Conservation (phyloP, 2,329 filamentous ascomycete species). For the Aspergillus clavatus region DNA sequence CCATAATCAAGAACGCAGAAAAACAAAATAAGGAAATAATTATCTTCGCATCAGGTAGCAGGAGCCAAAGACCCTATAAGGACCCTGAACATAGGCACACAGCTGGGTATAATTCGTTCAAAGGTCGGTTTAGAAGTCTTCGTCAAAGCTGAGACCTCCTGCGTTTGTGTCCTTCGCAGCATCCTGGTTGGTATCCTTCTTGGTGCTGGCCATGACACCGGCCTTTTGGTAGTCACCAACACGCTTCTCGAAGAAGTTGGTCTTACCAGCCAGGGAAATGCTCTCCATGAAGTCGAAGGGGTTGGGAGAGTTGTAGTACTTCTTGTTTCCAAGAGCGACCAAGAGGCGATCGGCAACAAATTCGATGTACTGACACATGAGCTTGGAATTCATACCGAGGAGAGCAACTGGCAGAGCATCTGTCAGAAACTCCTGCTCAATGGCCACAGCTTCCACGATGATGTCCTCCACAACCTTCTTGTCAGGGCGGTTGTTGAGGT, state of each 20-base stretch:
- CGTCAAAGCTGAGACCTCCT: slow-evolving; percentile 88
- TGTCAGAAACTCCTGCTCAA: slow-evolving; percentile 97
- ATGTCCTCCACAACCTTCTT: slow-evolving; percentile 77
- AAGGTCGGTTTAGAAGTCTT: slow-evolving; percentile 72
- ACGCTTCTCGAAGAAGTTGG: slow-evolving; percentile 99
- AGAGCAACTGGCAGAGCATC: slow-evolving; percentile 89
- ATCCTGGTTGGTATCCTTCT: slow-evolving; percentile 57
- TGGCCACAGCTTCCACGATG: slow-evolving; percentile 87
- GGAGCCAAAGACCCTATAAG: slow-evolving; percentile 9
- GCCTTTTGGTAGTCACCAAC: slow-evolving; percentile 99
- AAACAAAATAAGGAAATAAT: slow-evolving; percentile 19
- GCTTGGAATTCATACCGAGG: slow-evolving; percentile 91
- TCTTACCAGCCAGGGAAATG: slow-evolving; percentile 97
- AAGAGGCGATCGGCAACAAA: slow-evolving; percentile 96
- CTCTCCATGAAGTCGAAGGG: slow-evolving; percentile 99
- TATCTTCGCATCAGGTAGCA: slow-evolving; percentile 23
- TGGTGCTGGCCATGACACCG: slow-evolving; percentile 91
- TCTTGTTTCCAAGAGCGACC: slow-evolving; percentile 86
- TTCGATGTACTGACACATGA: slow-evolving; percentile 99
- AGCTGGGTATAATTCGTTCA: slow-evolving; percentile 20
- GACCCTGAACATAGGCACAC: slow-evolving; percentile 2
- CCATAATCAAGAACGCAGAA: slow-evolving; percentile 17
- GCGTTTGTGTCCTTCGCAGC: slow-evolving; percentile 38
- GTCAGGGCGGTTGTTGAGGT: slow-evolving; percentile 85
- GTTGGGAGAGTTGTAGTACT: slow-evolving; percentile 88